Evolutionary conservation across 805 yeast species (phyloP).

Genomic region (Maudiozyma pseudohumilis): DNA sequence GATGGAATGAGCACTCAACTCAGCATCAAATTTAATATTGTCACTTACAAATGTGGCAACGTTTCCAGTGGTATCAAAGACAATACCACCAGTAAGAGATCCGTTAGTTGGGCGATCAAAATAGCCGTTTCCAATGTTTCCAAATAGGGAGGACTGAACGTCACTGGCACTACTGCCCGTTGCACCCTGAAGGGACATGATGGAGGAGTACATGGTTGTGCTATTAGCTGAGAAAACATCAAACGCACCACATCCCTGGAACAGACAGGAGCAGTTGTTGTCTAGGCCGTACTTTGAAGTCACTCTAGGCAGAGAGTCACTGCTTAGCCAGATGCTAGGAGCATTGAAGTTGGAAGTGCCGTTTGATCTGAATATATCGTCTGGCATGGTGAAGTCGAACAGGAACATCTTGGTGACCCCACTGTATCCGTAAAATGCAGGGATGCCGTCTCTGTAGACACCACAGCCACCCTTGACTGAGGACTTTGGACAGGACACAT

Average conservation of each 20-base stretch:
- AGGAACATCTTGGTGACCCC: slow-evolving; percentile 60
- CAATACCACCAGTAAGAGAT: slow-evolving; percentile 61
- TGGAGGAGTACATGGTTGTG: not conserved
- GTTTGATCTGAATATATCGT: slow-evolving; percentile 33
- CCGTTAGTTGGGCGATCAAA: slow-evolving; percentile 40
- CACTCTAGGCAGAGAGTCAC: slow-evolving; percentile 63
- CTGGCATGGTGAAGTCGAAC: slow-evolving; percentile 58
- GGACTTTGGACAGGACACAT: slow-evolving; percentile 42
- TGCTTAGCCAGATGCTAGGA: slow-evolving; percentile 68
- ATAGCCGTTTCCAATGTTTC: slow-evolving; percentile 49
- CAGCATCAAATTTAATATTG: slow-evolving; percentile 37
- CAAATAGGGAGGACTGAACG: too few relatives aligned
- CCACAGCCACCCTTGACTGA: slow-evolving; percentile 55
- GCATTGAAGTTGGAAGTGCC: slow-evolving; percentile 31
- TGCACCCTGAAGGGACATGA: not conserved
- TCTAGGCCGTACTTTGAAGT: slow-evolving; percentile 44
- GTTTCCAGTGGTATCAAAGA: slow-evolving; percentile 50
- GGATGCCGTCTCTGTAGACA: slow-evolving; percentile 57
- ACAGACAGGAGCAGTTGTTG: slow-evolving; percentile 59
- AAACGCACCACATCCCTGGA: slow-evolving; percentile 68
- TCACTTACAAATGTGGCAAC: slow-evolving; percentile 51
- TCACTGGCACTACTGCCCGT: too few relatives aligned
- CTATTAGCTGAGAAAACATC: slow-evolving; percentile 55
- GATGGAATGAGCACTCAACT: slow-evolving; percentile 36
- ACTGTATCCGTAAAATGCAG: slow-evolving; percentile 59